phyloP scores from a whole-genome alignment of 441 rosid species.

The Kokia cookei region DNA sequence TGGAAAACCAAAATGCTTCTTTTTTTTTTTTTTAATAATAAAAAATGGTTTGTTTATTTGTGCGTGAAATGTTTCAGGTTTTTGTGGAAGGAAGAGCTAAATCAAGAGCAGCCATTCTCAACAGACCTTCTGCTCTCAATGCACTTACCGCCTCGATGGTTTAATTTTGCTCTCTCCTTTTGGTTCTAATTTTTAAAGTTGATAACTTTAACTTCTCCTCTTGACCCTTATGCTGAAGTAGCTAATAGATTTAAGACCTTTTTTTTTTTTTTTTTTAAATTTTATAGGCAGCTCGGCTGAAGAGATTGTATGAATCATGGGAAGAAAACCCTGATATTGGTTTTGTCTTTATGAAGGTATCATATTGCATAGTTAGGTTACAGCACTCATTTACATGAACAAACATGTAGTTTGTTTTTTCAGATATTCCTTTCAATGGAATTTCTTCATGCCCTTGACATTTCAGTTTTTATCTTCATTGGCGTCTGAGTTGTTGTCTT shows the following conservation, averaged over 20 bases:
- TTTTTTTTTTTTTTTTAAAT: neutral
- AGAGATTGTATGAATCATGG: conserved; percentile 83
- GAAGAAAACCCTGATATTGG: conserved; percentile 90
- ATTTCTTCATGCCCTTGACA: neutral
- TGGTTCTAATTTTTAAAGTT: neutral
- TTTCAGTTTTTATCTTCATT: conserved; percentile 4
- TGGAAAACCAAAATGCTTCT: conserved; percentile 1
- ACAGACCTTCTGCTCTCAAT: conserved; percentile 66
- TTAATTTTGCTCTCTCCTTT: conserved; percentile 4
- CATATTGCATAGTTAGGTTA: neutral
- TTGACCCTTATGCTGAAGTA: neutral
- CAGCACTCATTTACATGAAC: neutral
- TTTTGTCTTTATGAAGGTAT: conserved; percentile 85
- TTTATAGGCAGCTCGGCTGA: conserved; percentile 57
- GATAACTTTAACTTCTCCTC: neutral
- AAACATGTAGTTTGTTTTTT: neutral
- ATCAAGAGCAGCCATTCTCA: conserved; percentile 86
- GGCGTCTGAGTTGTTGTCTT: conserved; percentile 25
- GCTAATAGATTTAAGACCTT: neutral
- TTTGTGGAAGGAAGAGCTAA: conserved; percentile 86
- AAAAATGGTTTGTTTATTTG: neutral
- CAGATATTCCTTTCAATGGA: neutral
- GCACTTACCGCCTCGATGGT: conserved; percentile 77
- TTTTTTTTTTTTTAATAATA: neutral
- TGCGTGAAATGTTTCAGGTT: conserved; percentile 42